Evolutionary conservation across 2,329 filamentous ascomycete species (phyloP), one percentile per base, ranked within the genome.

Genomic region (Penicillium sp.): DNA sequence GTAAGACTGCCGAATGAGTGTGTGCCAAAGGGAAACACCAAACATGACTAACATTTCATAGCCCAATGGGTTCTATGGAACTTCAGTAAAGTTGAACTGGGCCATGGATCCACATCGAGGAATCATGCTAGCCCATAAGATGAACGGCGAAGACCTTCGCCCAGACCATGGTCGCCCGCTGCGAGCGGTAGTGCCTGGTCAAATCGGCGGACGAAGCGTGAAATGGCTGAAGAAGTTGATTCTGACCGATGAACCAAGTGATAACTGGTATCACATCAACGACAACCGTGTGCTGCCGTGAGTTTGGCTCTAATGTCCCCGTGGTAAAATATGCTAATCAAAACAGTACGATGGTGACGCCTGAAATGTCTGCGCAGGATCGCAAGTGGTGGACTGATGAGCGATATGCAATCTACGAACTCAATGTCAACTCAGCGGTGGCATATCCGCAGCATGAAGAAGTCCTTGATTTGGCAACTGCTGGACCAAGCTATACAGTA

Each of bases 261-360:
- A 93, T 58, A 96, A 95, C 67, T 96, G 91, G 90, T 96, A 96
- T 66, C 92, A 97, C 72, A 91, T 95, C 58, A 92, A 94, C 72
- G 92, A 97, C 71, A 97, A 97, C 69, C 81, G 91, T 54, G 91
- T 97, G 1, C 75, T 97, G 38, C 92, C 92, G 60, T 81, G 64
- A 67, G 77, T 73, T 24, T 34, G 24, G 24, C 24, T 27, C 5
- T 39, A 8, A 2, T 10, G 22, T 16, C 7, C 2, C 22, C 31
- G 4, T 14, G 24, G 5, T 49, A 27, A 14, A 5, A 9, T 24
- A 3, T 44, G 9, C 34, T 53, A 16, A 53, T n/a, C 22, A 11
- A 27, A n/a, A 14, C 50, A 81, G 78, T 5, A 96, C 91, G 0
- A 92, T 87, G 82, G 81, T 96, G 14, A 88, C 87, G 10, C 91